These are phyloP conservation scores for Phytophthora agathidicida DNA, from an alignment of 352 stramenopile species.

Conservation along the genomic window DNA sequence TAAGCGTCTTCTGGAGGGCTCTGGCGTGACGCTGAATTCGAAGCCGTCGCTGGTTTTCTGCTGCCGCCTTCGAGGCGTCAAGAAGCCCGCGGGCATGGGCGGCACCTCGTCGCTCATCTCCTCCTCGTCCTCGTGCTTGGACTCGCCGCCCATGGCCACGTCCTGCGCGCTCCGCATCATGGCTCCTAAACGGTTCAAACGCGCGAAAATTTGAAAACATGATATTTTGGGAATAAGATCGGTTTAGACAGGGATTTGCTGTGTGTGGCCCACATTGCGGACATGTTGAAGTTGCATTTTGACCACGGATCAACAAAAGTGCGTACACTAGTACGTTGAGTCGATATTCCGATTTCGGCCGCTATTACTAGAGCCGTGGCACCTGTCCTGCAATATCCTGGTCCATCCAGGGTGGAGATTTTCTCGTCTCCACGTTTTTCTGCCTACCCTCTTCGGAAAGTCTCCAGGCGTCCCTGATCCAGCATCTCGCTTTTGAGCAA, in stretches of 20 bases:
- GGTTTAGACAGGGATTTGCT: background rate
- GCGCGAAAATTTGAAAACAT: constrained; percentile 10
- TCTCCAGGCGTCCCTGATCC: too few species aligned
- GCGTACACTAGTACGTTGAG: too few species aligned
- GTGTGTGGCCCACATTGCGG: constrained; percentile 17
- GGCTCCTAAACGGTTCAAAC: constrained; percentile 16
- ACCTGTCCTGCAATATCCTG: too few species aligned
- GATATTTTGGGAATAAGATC: constrained; percentile 3
- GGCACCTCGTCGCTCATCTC: constrained; percentile 15
- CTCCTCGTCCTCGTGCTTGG: constrained; percentile 27
- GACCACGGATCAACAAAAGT: too few species aligned
- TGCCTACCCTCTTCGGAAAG: too few species aligned
- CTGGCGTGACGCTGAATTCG: constrained; percentile 67
- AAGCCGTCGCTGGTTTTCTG: constrained; percentile 34
- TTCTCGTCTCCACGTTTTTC: too few species aligned
- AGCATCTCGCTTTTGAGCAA: too few species aligned
- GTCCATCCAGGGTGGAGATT: too few species aligned
- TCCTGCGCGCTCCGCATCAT: constrained; percentile 30
- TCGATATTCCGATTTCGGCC: too few species aligned
- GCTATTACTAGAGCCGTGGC: too few species aligned
- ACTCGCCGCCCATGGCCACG: constrained; percentile 39
- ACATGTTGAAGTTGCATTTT: constrained; percentile 17
- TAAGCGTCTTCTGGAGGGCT: constrained; percentile 34
- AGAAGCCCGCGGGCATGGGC: constrained; percentile 18
- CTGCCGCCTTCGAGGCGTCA: constrained; percentile 41